These are phyloP conservation scores for Solanum virginianum DNA, from an alignment of 257 asterid genomes.

Conservation along the genomic window DNA sequence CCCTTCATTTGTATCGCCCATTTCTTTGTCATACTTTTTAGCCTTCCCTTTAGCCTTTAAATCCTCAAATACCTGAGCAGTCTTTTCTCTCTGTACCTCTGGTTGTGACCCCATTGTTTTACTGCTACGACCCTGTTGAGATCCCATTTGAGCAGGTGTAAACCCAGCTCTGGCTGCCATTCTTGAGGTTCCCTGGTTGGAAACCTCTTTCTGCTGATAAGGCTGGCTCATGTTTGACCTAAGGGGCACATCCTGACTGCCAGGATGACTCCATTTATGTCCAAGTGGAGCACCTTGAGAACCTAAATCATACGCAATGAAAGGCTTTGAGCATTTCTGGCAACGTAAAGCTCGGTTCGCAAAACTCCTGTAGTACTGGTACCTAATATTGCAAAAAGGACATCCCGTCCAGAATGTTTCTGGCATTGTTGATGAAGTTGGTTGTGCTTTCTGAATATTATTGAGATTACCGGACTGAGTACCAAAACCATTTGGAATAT, in stretches of 20 bases:
- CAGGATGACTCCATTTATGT: slow-evolving; percentile 14
- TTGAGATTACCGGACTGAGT: slow-evolving; percentile 18
- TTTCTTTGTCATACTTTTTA: background rate
- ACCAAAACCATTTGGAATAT: slow-evolving; percentile 20
- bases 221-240: slow-evolving; percentile 10
- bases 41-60: slow-evolving; percentile 9
- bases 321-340: slow-evolving; percentile 28
- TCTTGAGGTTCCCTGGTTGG: slow-evolving; percentile 8
- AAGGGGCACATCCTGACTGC: slow-evolving; percentile 16
- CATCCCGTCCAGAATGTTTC: slow-evolving; percentile 48
- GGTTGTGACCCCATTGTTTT: slow-evolving; percentile 18
- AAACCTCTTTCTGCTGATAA: slow-evolving; percentile 13
- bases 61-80: slow-evolving; percentile 11
- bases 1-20: slow-evolving; percentile 1
- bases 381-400: slow-evolving; percentile 37
- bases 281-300: slow-evolving; percentile 22
- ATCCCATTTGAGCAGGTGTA: slow-evolving; percentile 14
- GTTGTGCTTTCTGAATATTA: slow-evolving; percentile 21
- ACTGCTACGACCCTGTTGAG: slow-evolving; percentile 12
- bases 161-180: slow-evolving; percentile 8
- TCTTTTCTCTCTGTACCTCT: slow-evolving; percentile 9
- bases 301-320: slow-evolving; percentile 27
- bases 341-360: slow-evolving; percentile 30
- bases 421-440: slow-evolving; percentile 13
- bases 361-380: slow-evolving; percentile 21